Percentiles rank a stretch among this genome's conserved stretches.
phyloP scores from a whole-genome alignment of 495 filamentous ascomycete species.

The Aspergillus ellipticus region DNA sequence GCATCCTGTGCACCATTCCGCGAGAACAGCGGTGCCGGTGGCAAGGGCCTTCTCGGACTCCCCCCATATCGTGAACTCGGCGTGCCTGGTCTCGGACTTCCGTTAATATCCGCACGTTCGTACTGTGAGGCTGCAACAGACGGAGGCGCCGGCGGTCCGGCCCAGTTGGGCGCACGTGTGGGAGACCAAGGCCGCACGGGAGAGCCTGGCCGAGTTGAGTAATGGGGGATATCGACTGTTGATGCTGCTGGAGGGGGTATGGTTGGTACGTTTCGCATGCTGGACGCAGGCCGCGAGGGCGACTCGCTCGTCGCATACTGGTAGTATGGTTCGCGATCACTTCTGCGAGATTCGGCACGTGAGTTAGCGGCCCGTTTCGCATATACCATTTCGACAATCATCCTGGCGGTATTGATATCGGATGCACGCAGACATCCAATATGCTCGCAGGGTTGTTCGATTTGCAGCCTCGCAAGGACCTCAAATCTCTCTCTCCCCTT shows the following conservation, averaged over 20 bases:
- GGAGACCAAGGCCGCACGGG: constrained; percentile 73
- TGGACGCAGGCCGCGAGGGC: constrained; percentile 51
- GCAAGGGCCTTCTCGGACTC: constrained; percentile 81
- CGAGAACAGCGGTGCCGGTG: constrained; percentile 82
- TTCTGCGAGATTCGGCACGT: constrained; percentile 16
- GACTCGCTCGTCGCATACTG: constrained; percentile 29
- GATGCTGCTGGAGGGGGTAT: constrained; percentile 52
- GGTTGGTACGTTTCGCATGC: constrained; percentile 49
- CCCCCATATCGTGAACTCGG: constrained; percentile 83
- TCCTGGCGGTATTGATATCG: background rate
- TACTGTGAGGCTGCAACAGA: constrained; percentile 60
- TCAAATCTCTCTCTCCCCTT: background rate
- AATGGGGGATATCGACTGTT: constrained; percentile 42
- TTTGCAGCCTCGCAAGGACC: background rate
- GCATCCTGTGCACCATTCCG: constrained; percentile 38
- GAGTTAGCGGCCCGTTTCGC: constrained; percentile 26
- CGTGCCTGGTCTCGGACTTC: constrained; percentile 84
- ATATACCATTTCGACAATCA: constrained; percentile 1
- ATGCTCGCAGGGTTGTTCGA: background rate
- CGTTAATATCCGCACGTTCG: constrained; percentile 84
- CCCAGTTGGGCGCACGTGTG: constrained; percentile 61
- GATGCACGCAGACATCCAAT: background rate
- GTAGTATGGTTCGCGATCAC: constrained; percentile 27
- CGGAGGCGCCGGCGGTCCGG: constrained; percentile 59
- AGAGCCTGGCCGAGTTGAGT: constrained; percentile 51